phyloP scores from a whole-genome alignment of 2,329 filamentous ascomycete genomes.

The Reticulascus tulasneorum region DNA sequence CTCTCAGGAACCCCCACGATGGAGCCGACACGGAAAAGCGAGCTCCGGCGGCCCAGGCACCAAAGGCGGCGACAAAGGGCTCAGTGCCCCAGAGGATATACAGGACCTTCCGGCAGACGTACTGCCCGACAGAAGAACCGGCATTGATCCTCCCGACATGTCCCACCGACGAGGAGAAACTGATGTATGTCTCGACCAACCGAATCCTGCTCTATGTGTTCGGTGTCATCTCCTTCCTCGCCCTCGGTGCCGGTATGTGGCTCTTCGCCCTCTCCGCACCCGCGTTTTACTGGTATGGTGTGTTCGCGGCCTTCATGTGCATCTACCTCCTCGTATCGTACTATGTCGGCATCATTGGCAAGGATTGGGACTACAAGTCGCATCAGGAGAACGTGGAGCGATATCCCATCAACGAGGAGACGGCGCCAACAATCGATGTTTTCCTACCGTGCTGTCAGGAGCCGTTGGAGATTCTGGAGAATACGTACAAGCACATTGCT shows the following conservation, averaged over 20 bases:
- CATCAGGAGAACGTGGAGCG: constrained; percentile 27
- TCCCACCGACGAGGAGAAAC: constrained; percentile 35
- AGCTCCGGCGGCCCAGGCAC: too few species aligned
- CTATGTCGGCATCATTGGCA: constrained; percentile 32
- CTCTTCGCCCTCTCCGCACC: constrained; percentile 31
- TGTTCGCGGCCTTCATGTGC: constrained; percentile 32
- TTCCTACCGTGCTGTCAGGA: constrained; percentile 38
- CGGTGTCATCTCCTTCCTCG: constrained; percentile 34
- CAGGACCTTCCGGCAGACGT: constrained; percentile 23
- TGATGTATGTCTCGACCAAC: constrained; percentile 33
- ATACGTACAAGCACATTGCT: constrained; percentile 30
- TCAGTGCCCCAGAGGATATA: constrained; percentile 18
- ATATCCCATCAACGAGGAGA: constrained; percentile 26
- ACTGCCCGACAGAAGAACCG: constrained; percentile 28
- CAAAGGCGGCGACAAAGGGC: too few species aligned
- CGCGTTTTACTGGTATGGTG: constrained; percentile 33
- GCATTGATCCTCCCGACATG: constrained; percentile 29
- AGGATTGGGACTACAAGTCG: constrained; percentile 30
- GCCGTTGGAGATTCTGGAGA: constrained; percentile 33
- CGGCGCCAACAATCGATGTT: constrained; percentile 34
- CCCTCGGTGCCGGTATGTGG: constrained; percentile 38
- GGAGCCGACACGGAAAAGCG: too few species aligned
- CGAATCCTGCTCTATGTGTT: constrained; percentile 34
- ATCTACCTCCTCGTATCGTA: constrained; percentile 37
- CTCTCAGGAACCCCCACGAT: too few species aligned